These are phyloP conservation scores for Naganishia vishniacii DNA, from an alignment of 768 basidiomycete genomes.

Conservation along the genomic window DNA sequence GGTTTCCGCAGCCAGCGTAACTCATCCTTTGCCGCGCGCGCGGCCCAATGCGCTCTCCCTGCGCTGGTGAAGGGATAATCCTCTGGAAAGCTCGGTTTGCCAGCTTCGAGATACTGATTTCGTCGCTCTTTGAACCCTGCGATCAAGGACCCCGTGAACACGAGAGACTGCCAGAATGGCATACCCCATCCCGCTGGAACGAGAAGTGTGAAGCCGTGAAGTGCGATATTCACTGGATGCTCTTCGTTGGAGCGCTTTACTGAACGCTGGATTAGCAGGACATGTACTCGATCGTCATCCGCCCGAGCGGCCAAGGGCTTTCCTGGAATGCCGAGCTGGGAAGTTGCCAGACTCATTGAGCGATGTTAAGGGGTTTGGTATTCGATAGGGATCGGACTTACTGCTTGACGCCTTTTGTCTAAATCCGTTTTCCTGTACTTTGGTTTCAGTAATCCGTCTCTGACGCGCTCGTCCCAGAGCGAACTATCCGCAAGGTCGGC, in stretches of 20 bases:
- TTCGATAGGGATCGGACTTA: constrained; percentile 39
- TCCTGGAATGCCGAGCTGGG: constrained; percentile 71
- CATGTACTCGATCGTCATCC: constrained; percentile 76
- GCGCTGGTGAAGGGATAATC: constrained; percentile 65
- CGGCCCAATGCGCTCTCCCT: constrained; percentile 55
- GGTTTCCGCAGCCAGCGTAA: constrained; percentile 72
- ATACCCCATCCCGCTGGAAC: constrained; percentile 85
- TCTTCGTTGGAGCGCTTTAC: constrained; percentile 53
- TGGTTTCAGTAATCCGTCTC: constrained; percentile 58
- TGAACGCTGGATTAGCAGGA: constrained; percentile 65
- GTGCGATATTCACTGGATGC: constrained; percentile 32
- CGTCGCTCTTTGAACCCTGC: constrained; percentile 77
- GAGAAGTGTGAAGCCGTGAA: constrained; percentile 83
- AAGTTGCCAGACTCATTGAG: not conserved
- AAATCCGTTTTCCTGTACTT: constrained; percentile 76
- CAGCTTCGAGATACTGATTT: constrained; percentile 77
- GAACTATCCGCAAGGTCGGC: constrained; percentile 59
- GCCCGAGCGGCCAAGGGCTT: constrained; percentile 61
- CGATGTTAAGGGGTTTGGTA: not conserved
- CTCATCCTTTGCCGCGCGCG: constrained; percentile 57
- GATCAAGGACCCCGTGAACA: constrained; percentile 74
- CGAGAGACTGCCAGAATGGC: constrained; percentile 77
- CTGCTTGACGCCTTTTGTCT: constrained; percentile 73
- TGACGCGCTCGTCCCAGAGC: constrained; percentile 62
- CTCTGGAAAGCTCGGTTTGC: constrained; percentile 67